Evolutionary conservation across 1,284 basidiomycete species (phyloP).

Genomic region (Papiliotrema nemorosa): DNA sequence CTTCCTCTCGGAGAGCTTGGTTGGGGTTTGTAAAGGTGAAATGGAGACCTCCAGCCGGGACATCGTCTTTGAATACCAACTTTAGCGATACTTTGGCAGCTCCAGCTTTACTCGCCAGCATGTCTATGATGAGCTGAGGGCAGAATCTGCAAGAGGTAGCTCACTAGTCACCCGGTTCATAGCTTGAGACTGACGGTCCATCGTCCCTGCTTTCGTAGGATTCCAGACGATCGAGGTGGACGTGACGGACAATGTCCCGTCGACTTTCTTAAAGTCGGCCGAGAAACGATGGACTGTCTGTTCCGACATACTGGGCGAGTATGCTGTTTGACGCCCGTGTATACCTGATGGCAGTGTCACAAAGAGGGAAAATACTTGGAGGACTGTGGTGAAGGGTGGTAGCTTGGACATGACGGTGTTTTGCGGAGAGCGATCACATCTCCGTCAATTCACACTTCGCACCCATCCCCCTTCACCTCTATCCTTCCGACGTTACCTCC

Average conservation of each 20-base stretch:
- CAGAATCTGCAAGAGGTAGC: slow-evolving; percentile 8
- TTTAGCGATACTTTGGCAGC: slow-evolving; percentile 39
- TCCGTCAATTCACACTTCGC: background rate
- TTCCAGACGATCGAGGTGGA: slow-evolving; percentile 43
- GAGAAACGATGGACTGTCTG: slow-evolving; percentile 19
- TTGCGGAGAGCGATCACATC: too few relatives aligned
- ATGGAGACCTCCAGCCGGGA: slow-evolving; percentile 41
- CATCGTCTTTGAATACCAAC: slow-evolving; percentile 44
- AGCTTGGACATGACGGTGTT: too few relatives aligned
- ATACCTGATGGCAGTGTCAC: too few relatives aligned
- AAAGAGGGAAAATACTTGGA: background rate
- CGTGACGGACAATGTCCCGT: slow-evolving; percentile 43
- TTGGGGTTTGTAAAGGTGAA: slow-evolving; percentile 41
- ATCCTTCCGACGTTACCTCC: background rate
- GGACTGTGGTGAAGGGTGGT: too few relatives aligned
- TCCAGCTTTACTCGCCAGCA: slow-evolving; percentile 46
- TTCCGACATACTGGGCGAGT: slow-evolving; percentile 1
- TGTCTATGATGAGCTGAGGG: slow-evolving; percentile 22
- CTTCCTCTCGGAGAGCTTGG: slow-evolving; percentile 17
- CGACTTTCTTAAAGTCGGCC: slow-evolving; percentile 43
- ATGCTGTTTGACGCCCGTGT: background rate
- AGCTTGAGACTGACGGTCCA: slow-evolving; percentile 45
- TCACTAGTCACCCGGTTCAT: slow-evolving; percentile 42
- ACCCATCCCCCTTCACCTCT: background rate
- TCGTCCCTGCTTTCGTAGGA: slow-evolving; percentile 29